phyloP scores from a whole-genome alignment of 176 grass and related monocot genomes.

The Triticum turgidum region DNA sequence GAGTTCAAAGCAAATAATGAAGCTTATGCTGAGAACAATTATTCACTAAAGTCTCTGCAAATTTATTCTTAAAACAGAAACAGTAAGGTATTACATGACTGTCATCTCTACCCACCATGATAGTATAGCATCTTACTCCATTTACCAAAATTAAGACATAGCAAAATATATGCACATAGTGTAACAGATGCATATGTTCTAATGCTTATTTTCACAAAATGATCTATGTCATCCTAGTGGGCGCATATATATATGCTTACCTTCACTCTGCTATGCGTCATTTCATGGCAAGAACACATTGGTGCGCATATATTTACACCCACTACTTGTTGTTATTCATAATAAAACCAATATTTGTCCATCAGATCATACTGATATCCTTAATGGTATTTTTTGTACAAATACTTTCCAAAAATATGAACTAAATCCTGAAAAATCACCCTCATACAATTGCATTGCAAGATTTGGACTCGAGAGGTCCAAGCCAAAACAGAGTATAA shows the following conservation, averaged over 20 bases:
- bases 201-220: slow-evolving; percentile 1
- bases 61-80: not conserved
- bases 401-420: not conserved
- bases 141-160: not conserved
- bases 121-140: not conserved
- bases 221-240: not conserved
- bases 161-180: not conserved
- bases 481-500: slow-evolving; percentile 2
- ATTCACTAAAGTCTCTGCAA: not conserved
- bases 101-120: not conserved
- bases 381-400: not conserved
- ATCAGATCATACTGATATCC: not conserved
- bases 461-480: not conserved
- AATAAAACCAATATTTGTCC: not conserved
- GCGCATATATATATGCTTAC: not conserved
- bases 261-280: not conserved
- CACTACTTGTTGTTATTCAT: not conserved
- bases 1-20: not conserved
- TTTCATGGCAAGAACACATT: not conserved
- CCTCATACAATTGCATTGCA: not conserved
- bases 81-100: not conserved
- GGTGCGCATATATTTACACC: not conserved
- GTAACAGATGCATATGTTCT: not conserved
- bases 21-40: not conserved
- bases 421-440: not conserved